Percentiles rank a stretch among this genome's conserved stretches.
These are phyloP conservation scores for Apiosordaria backusii DNA, from an alignment of 495 filamentous ascomycete genomes.

Conservation along the genomic window DNA sequence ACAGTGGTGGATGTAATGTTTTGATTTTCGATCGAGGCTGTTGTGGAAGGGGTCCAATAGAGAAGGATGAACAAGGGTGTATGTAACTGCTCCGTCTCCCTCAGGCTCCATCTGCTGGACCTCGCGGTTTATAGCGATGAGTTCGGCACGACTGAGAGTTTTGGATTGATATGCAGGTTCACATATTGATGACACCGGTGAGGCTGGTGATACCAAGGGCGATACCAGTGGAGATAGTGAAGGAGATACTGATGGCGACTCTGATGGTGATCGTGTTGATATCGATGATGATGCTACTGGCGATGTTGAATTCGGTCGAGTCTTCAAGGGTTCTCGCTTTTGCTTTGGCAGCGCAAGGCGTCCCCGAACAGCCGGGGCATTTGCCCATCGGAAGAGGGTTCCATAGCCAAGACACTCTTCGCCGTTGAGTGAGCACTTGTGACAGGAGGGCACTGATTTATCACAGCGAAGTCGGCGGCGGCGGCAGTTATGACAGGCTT, in stretches of 20 bases:
- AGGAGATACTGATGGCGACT: not conserved
- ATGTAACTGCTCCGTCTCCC: not conserved
- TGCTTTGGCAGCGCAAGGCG: conserved; percentile 24
- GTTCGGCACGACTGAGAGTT: conserved; percentile 11
- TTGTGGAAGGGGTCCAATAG: conserved; percentile 41
- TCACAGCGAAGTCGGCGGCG: conserved; percentile 54
- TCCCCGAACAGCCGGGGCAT: conserved; percentile 40
- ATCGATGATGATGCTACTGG: not conserved
- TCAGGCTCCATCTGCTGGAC: not conserved
- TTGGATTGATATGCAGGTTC: conserved; percentile 12
- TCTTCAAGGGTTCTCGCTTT: not conserved
- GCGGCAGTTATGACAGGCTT: conserved; percentile 40
- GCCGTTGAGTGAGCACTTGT: conserved; percentile 45
- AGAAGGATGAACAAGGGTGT: not conserved
- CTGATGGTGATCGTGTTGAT: not conserved
- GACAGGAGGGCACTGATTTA: conserved; percentile 46
- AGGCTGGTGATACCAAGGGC: not conserved
- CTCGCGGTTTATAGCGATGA: conserved; percentile 6
- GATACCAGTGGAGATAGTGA: no score
- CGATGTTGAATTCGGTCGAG: not conserved
- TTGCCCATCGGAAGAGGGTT: conserved; percentile 39
- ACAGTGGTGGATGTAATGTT: conserved; percentile 53
- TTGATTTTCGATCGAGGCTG: conserved; percentile 34
- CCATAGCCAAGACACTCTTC: conserved; percentile 48
- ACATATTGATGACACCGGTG: not conserved